A percentile compares a stretch with the other conserved stretches of the same genome.
These are phyloP conservation scores for Chrysoporthe cubensis DNA, from an alignment of 2,329 filamentous ascomycete genomes.

Conservation along the genomic window DNA sequence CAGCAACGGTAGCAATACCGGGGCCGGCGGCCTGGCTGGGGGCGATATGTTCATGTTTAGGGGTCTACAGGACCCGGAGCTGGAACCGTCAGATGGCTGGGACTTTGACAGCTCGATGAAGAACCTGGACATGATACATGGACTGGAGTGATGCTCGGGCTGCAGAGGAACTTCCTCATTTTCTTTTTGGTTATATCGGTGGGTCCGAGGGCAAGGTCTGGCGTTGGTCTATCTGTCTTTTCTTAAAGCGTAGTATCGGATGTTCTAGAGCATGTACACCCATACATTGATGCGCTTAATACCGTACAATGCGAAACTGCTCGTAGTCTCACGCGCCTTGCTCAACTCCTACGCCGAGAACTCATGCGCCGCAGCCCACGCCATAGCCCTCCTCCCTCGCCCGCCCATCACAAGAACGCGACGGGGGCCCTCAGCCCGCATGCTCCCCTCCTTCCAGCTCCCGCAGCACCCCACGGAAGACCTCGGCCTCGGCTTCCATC, in stretches of 20 bases:
- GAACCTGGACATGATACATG: conserved; percentile 35
- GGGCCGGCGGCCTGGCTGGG: conserved; percentile 21
- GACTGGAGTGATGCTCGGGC: conserved; percentile 33
- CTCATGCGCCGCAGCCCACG: not conserved
- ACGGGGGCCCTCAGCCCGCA: conserved; percentile 27
- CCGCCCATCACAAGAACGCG: not conserved
- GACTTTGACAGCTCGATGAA: conserved; percentile 35
- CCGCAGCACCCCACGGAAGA: conserved; percentile 59
- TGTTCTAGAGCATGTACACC: no score
- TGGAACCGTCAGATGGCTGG: conserved; percentile 31
- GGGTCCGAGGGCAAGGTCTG: not conserved
- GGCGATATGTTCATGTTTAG: conserved; percentile 37
- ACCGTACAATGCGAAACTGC: no score
- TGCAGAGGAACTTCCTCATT: no score
- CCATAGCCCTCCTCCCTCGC: not conserved
- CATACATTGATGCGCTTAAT: no score
- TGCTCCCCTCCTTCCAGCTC: conserved; percentile 43
- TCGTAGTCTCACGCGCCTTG: no score
- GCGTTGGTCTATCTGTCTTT: conserved; percentile 29
- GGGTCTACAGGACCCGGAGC: conserved; percentile 30
- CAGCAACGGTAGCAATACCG: not conserved
- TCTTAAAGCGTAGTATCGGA: no score
- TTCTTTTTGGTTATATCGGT: not conserved
- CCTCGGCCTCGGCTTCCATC: conserved; percentile 78
- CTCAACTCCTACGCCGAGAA: no score